Evolutionary conservation across 805 yeast species (phyloP).

Genomic region (Cyberlindnera lachancei): DNA sequence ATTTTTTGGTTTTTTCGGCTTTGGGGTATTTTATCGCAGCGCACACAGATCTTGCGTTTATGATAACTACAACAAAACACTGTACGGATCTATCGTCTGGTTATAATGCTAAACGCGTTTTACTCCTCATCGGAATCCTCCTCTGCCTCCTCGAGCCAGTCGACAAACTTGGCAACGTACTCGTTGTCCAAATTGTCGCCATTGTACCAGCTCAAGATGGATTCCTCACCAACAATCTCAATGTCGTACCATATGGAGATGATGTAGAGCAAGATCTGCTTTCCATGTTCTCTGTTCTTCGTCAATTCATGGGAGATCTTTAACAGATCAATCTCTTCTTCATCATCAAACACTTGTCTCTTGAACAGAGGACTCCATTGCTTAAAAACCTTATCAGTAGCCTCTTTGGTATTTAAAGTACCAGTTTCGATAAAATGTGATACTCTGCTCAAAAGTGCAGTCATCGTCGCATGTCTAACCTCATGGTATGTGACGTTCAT

Average conservation of each 20-base stretch:
- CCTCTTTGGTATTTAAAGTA: constrained; percentile 69
- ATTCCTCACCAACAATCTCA: constrained; percentile 79
- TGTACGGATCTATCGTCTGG: no score
- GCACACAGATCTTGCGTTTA: no score
- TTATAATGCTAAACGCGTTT: no score
- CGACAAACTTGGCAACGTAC: constrained; percentile 66
- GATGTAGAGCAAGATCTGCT: constrained; percentile 39
- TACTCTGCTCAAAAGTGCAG: constrained; percentile 63
- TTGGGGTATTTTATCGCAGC: no score
- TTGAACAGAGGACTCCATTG: constrained; percentile 78
- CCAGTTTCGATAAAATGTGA: constrained; percentile 70
- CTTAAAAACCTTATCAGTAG: constrained; percentile 64
- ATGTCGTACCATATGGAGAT: constrained; percentile 64
- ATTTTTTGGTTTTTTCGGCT: no score
- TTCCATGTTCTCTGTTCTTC: constrained; percentile 30
- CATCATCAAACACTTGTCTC: constrained; percentile 77
- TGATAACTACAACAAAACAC: no score
- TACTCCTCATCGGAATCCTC: constrained; percentile 53
- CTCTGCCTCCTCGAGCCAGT: constrained; percentile 81
- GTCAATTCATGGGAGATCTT: constrained; percentile 35
- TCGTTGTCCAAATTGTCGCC: constrained; percentile 31
- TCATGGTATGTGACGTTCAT: constrained; percentile 94
- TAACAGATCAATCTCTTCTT: constrained; percentile 71
- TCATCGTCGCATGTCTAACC: constrained; percentile 74
- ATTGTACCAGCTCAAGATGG: constrained; percentile 78